phyloP scores from a whole-genome alignment of 352 stramenopile species.

The Thraustotheca clavata region DNA sequence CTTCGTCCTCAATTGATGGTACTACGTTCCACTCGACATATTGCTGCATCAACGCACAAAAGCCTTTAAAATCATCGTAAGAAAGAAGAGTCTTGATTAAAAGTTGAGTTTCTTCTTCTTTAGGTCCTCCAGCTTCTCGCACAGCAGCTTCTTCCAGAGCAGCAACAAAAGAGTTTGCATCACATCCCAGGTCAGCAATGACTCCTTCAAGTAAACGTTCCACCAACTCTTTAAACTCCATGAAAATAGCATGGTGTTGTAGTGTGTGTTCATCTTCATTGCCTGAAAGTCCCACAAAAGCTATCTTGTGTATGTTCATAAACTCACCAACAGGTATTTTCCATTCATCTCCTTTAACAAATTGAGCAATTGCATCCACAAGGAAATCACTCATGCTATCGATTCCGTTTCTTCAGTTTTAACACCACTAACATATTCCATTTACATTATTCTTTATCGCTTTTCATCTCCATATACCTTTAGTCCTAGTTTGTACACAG shows the following conservation, averaged over 20 bases:
- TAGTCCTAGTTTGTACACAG: too few species aligned
- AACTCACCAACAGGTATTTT: slow-evolving; percentile 41
- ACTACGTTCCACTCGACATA: slow-evolving; percentile 29
- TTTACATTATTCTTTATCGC: too few species aligned
- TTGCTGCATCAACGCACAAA: slow-evolving; percentile 44
- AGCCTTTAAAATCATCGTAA: slow-evolving; percentile 57
- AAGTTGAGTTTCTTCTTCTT: slow-evolving; percentile 41
- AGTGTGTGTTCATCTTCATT: slow-evolving; percentile 31
- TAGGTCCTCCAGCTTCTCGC: slow-evolving; percentile 26
- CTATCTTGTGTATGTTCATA: slow-evolving; percentile 42
- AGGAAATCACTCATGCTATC: slow-evolving; percentile 36
- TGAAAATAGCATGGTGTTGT: slow-evolving; percentile 57
- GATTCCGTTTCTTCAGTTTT: neutral
- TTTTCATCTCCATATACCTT: too few species aligned
- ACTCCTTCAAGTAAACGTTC: slow-evolving; percentile 52
- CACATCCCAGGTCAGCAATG: slow-evolving; percentile 51
- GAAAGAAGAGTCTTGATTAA: slow-evolving; percentile 65
- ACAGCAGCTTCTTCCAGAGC: slow-evolving; percentile 33
- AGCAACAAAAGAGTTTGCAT: slow-evolving; percentile 40
- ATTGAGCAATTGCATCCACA: slow-evolving; percentile 62
- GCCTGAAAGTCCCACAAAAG: slow-evolving; percentile 31
- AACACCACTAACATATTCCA: neutral
- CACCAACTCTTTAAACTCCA: slow-evolving; percentile 59
- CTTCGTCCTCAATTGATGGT: neutral
- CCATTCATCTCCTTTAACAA: slow-evolving; percentile 48